Evolutionary conservation across 495 filamentous ascomycete genomes (phyloP).

Genomic region (Glonium stellatum): DNA sequence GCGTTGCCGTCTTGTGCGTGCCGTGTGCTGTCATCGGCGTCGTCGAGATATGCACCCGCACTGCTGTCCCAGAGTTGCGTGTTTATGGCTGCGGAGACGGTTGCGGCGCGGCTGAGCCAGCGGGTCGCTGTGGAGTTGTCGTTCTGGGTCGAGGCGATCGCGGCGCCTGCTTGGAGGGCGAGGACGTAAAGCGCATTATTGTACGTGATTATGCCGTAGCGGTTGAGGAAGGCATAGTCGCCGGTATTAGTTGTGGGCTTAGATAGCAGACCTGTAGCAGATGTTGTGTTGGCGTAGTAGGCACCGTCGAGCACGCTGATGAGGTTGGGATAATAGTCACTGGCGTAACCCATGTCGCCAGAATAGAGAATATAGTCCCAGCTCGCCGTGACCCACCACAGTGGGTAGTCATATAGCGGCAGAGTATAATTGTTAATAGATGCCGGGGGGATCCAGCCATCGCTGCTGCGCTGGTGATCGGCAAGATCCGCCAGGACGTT

Average conservation of each 20-base stretch:
- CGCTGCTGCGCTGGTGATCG: constrained; percentile 37
- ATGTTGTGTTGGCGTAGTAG: constrained; percentile 4
- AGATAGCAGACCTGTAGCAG: constrained; percentile 33
- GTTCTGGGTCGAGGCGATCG: constrained; percentile 33
- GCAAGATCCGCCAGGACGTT: constrained; percentile 44
- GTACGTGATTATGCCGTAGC: constrained; percentile 42
- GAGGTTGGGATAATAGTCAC: constrained; percentile 37
- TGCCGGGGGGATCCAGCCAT: constrained; percentile 49
- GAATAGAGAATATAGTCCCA: constrained; percentile 44
- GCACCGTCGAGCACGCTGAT: constrained; percentile 36
- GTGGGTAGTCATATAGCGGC: constrained; percentile 42
- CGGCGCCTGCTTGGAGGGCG: constrained; percentile 39
- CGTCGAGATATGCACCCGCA: constrained; percentile 1
- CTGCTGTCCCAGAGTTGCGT: background rate
- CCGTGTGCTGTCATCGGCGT: background rate
- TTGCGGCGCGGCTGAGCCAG: constrained; percentile 36
- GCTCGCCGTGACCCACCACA: constrained; percentile 43
- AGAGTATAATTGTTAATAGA: constrained; percentile 44
- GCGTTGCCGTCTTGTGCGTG: constrained; percentile 46
- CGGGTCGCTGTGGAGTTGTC: constrained; percentile 31
- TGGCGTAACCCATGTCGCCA: constrained; percentile 33
- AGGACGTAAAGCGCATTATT: constrained; percentile 45
- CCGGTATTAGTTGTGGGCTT: constrained; percentile 30
- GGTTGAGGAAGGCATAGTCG: constrained; percentile 45
- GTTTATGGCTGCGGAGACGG: background rate